Evolutionary conservation across 176 grass and related monocot species (phyloP).

Genomic region (Oryza glumipatula): DNA sequence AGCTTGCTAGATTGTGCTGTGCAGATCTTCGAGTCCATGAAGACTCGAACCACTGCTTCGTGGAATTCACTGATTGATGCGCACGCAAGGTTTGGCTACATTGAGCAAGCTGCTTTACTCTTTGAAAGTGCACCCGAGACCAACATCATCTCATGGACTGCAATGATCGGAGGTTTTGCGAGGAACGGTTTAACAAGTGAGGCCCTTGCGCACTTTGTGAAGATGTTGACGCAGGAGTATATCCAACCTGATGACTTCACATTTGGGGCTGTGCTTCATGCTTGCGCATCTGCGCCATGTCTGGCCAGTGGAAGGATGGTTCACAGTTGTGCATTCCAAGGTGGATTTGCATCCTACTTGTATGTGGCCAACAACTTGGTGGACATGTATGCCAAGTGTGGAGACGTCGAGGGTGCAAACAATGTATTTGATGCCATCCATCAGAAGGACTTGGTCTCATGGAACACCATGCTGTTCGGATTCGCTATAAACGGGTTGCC

Average conservation of each 20-base stretch:
- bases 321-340: constrained; percentile 45
- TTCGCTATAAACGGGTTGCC: constrained; percentile 55
- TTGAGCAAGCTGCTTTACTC: constrained; percentile 40
- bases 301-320: constrained; percentile 57
- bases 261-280: constrained; percentile 58
- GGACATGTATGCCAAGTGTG: constrained; percentile 75
- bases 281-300: constrained; percentile 38
- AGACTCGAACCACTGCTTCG: constrained; percentile 43
- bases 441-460: constrained; percentile 59
- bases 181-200: constrained; percentile 50
- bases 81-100: constrained; percentile 54
- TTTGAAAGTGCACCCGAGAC: constrained; percentile 52
- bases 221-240: constrained; percentile 42
- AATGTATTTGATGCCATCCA: constrained; percentile 39
- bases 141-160: constrained; percentile 66
- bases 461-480: constrained; percentile 71
- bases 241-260: constrained; percentile 58
- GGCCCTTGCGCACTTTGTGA: constrained; percentile 49
- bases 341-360: constrained; percentile 46
- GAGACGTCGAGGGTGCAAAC: constrained; percentile 40
- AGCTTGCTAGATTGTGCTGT: constrained; percentile 37
- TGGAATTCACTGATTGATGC: constrained; percentile 73
- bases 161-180: constrained; percentile 59
- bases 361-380: constrained; percentile 71
- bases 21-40: constrained; percentile 59